Evolutionary conservation across 306 rosid genomes (phyloP).

Genomic region (Comarum palustre): DNA sequence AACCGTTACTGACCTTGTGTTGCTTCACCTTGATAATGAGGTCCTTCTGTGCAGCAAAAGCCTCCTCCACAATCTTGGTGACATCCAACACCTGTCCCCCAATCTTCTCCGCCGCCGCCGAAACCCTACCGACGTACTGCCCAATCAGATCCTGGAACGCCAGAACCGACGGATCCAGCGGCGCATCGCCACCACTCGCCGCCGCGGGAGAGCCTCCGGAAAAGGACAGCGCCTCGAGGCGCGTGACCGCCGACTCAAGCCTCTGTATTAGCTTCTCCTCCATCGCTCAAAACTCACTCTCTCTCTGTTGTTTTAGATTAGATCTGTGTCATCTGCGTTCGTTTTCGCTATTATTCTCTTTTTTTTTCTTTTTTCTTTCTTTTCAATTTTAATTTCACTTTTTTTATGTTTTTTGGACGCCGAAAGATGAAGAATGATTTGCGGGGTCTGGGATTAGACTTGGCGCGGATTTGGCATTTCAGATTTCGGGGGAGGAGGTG

Average conservation of each 20-base stretch:
- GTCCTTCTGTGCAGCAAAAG: slow-evolving; percentile 64
- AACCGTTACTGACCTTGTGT: slow-evolving; percentile 54
- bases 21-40: slow-evolving; percentile 62
- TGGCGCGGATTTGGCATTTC: slow-evolving; percentile 19
- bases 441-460: slow-evolving; percentile 24
- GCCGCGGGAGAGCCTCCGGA: slow-evolving; percentile 22
- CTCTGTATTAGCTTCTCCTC: slow-evolving; percentile 71
- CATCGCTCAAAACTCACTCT: slow-evolving; percentile 33
- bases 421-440: slow-evolving; percentile 36
- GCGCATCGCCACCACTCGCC: slow-evolving; percentile 28
- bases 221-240: slow-evolving; percentile 61
- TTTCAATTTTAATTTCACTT: neutral
- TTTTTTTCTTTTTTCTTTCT: neutral
- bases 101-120: slow-evolving; percentile 64
- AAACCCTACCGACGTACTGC: slow-evolving; percentile 48
- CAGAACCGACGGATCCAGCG: slow-evolving; percentile 56
- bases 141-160: slow-evolving; percentile 63
- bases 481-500: neutral
- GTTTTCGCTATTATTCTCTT: neutral
- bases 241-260: slow-evolving; percentile 80
- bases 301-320: slow-evolving; percentile 12
- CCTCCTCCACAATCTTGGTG: slow-evolving; percentile 53
- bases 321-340: slow-evolving; percentile 44
- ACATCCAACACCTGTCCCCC: slow-evolving; percentile 71
- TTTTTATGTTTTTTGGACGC: slow-evolving; percentile 12